Evolutionary conservation across 176 grass and related monocot genomes (phyloP).

Genomic region (Phyllostachys edulis): DNA sequence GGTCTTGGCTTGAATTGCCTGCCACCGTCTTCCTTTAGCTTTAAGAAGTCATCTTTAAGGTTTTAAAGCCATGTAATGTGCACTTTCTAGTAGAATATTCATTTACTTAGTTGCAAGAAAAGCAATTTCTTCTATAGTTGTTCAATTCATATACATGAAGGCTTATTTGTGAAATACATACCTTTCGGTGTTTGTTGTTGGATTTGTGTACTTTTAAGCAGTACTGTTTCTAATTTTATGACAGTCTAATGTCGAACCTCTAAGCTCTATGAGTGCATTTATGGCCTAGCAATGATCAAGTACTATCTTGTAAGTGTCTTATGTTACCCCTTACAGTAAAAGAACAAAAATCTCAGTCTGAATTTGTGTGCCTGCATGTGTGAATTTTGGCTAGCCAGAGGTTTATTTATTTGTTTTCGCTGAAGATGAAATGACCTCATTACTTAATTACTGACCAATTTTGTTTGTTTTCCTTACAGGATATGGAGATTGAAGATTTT

Average conservation of each 20-base stretch:
- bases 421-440: not conserved
- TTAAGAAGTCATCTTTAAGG: not conserved
- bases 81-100: not conserved
- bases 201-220: not conserved
- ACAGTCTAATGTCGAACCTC: not conserved
- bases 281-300: not conserved
- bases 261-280: not conserved
- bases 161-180: not conserved
- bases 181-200: not conserved
- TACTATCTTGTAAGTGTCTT: not conserved
- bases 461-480: conserved; percentile 10
- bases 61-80: not conserved
- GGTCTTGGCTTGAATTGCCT: too few relatives aligned
- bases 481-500: not conserved
- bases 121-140: conserved; percentile 1
- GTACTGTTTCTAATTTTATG: not conserved
- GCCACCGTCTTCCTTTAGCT: not conserved
- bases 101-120: not conserved
- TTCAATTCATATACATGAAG: not conserved
- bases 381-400: not conserved
- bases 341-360: not conserved
- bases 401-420: not conserved
- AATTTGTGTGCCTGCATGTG: not conserved
- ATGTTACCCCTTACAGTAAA: not conserved
- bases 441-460: not conserved